Percentiles rank a stretch among this genome's conserved stretches.
These are phyloP conservation scores for Ormosia emarginata DNA, from an alignment of 306 rosid species.

Conservation along the genomic window DNA sequence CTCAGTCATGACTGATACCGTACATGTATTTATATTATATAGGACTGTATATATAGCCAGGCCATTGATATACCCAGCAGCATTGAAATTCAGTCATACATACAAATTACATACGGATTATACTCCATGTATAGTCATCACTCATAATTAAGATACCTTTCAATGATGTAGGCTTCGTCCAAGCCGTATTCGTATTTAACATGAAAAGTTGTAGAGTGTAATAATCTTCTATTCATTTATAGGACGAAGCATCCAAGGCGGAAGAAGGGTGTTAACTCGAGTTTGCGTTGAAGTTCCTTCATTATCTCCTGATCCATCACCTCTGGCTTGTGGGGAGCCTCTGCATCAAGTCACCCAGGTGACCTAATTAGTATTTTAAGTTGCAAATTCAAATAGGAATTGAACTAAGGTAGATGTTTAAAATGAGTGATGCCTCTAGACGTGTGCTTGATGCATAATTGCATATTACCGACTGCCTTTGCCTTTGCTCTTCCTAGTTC, in stretches of 20 bases:
- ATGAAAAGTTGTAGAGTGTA: neutral
- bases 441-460: too few species aligned
- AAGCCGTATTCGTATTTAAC: neutral
- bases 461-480: too few species aligned
- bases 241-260: conserved; percentile 64
- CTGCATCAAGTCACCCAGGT: conserved; percentile 11
- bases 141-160: neutral
- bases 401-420: neutral
- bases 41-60: neutral
- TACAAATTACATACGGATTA: neutral
- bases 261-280: conserved; percentile 30
- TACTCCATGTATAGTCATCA: neutral
- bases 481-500: too few species aligned
- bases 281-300: neutral
- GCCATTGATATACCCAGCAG: neutral
- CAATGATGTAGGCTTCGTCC: neutral
- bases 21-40: neutral
- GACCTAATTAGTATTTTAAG: neutral
- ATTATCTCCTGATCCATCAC: neutral
- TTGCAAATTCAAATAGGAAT: neutral
- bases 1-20: neutral
- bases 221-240: conserved; percentile 24
- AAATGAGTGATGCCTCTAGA: neutral
- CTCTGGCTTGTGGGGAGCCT: neutral
- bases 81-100: neutral